Conservation (phyloP, 805 yeast genomes). For the Wickerhamomyces subpelliculosus region DNA sequence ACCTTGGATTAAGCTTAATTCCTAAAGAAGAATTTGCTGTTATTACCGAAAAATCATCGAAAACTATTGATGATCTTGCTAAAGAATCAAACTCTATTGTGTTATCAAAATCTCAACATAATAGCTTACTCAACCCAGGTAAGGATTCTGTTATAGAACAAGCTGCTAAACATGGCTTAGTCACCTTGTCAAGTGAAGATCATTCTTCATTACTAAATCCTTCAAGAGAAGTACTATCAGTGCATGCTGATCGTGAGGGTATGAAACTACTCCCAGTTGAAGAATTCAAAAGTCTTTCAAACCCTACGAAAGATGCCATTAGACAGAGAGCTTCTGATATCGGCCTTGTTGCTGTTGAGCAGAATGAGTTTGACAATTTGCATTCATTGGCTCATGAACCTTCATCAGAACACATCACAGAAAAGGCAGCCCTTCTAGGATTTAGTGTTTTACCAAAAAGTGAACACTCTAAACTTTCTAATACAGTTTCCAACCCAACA, state of each 20-base stretch:
- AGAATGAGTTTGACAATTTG: conserved; percentile 1
- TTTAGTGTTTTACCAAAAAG: no score
- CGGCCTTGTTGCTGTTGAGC: conserved; percentile 2
- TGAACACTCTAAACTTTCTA: no score
- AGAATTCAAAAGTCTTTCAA: conserved; percentile 2
- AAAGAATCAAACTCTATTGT: conserved; percentile 3
- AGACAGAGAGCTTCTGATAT: conserved; percentile 3
- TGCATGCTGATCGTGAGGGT: conserved; percentile 18
- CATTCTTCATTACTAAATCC: conserved; percentile 14
- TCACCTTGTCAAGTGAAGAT: conserved; percentile 6
- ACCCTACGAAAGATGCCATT: conserved; percentile 4
- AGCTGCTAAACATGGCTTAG: conserved; percentile 7
- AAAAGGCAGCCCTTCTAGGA: no score
- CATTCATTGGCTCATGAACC: conserved; percentile 6
- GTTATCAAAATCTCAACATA: conserved; percentile 1
- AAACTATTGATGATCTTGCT: conserved; percentile 11
- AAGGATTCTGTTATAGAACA: conserved; percentile 2
- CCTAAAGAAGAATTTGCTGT: conserved; percentile 3
- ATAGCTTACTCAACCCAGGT: conserved; percentile 2
- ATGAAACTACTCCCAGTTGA: conserved; percentile 4
- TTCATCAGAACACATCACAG: not conserved
- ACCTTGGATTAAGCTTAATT: conserved; percentile 1
- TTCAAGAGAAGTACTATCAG: conserved; percentile 12
- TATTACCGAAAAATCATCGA: conserved; percentile 1
- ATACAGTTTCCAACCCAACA: no score